A percentile compares a stretch with the other conserved stretches of the same genome.
These are phyloP conservation scores for Amanita exitialis DNA, from an alignment of 768 basidiomycete species.

Conservation along the genomic window DNA sequence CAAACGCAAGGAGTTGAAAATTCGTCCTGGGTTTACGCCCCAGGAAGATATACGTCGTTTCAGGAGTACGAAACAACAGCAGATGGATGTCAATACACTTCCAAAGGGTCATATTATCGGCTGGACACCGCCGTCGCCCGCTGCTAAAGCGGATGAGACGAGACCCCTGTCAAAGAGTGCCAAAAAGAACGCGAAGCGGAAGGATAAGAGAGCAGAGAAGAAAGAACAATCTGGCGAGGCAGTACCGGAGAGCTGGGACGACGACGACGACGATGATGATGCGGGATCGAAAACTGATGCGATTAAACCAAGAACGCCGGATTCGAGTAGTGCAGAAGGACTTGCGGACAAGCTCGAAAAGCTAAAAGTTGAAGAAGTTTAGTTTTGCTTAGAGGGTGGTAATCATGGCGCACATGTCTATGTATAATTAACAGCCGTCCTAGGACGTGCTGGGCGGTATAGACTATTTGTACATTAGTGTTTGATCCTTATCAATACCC, in stretches of 20 bases:
- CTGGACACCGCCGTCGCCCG: constrained; percentile 56
- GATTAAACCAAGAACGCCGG: not conserved
- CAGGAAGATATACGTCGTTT: constrained; percentile 91
- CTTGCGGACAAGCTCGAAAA: constrained; percentile 46
- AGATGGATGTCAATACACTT: constrained; percentile 51
- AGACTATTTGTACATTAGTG: constrained; percentile 31
- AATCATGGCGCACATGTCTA: not conserved
- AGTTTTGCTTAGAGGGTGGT: constrained; percentile 11
- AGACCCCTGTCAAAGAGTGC: constrained; percentile 68
- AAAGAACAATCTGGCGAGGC: constrained; percentile 30
- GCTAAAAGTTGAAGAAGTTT: constrained; percentile 39
- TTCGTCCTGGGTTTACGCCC: constrained; percentile 89
- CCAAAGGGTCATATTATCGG: constrained; percentile 80
- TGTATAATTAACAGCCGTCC: not conserved
- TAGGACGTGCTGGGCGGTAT: constrained; percentile 14
- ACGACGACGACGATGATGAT: constrained; percentile 20
- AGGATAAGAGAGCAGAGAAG: constrained; percentile 55
- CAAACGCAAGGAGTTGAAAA: constrained; percentile 78
- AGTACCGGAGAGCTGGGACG: constrained; percentile 76
- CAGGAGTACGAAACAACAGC: constrained; percentile 65
- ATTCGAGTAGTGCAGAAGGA: constrained; percentile 11
- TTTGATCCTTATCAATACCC: not conserved
- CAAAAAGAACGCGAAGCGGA: constrained; percentile 72
- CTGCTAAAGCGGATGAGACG: constrained; percentile 22
- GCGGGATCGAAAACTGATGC: not conserved